Percentiles rank a stretch among this genome's conserved stretches.
Evolutionary conservation across 2,329 filamentous ascomycete species (phyloP).

Genomic region (Immersiporthe knoxdaviesiana): DNA sequence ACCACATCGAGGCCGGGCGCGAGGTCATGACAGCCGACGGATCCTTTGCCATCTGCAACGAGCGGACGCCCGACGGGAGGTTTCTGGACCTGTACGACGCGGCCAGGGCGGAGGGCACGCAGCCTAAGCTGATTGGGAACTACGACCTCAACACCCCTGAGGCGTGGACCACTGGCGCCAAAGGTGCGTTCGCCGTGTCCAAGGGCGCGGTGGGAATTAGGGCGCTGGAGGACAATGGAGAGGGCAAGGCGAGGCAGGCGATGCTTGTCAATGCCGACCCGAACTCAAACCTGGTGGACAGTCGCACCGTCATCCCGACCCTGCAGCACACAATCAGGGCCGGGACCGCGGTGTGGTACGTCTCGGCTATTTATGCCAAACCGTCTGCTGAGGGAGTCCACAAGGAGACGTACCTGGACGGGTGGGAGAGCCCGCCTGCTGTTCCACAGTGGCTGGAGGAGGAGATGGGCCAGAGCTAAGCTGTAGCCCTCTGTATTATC

Average conservation of each 20-base stretch:
- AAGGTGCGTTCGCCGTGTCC: constrained; percentile 60
- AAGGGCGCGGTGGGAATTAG: constrained; percentile 61
- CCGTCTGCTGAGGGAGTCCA: constrained; percentile 59
- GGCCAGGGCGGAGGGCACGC: constrained; percentile 54
- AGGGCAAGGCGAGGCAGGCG: constrained; percentile 53
- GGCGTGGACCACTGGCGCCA: constrained; percentile 53
- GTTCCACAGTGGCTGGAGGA: constrained; percentile 64
- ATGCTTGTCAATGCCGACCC: constrained; percentile 76
- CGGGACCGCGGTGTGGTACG: constrained; percentile 66
- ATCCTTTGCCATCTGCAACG: constrained; percentile 69
- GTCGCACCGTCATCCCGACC: constrained; percentile 71
- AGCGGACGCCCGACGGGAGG: constrained; percentile 51
- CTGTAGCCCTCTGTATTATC: no score
- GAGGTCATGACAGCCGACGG: constrained; percentile 74
- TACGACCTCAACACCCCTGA: constrained; percentile 60
- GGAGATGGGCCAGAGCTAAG: constrained; percentile 46
- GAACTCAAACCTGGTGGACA: constrained; percentile 77
- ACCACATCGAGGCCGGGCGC: constrained; percentile 62
- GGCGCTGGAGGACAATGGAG: constrained; percentile 54
- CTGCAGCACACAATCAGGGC: constrained; percentile 63
- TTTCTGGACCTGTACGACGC: constrained; percentile 55
- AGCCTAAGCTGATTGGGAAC: constrained; percentile 61
- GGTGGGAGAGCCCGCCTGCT: constrained; percentile 60
- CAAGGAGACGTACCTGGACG: constrained; percentile 57
- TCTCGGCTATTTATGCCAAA: constrained; percentile 72